Conservation (phyloP, 352 stramenopile species). For the Phytophthora niederhauseri region DNA sequence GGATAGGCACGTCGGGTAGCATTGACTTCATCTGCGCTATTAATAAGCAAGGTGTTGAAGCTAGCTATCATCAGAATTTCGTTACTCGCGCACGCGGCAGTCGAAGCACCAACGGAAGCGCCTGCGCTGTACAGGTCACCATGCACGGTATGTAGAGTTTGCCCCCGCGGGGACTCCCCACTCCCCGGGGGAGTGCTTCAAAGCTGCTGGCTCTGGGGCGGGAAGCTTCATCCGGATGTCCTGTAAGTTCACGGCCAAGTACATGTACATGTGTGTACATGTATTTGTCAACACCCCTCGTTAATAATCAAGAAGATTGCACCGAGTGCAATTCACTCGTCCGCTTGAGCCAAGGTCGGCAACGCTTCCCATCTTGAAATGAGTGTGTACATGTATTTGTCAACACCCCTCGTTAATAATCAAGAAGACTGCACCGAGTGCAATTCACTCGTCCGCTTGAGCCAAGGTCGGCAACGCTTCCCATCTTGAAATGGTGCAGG, state of each 20-base stretch:
- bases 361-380: constrained; percentile 19
- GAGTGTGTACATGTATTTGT: background rate
- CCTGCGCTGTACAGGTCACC: background rate
- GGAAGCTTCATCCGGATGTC: constrained; percentile 27
- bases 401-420: constrained; percentile 2
- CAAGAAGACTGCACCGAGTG: background rate
- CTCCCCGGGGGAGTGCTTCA: constrained; percentile 18
- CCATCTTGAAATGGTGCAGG: constrained; percentile 17
- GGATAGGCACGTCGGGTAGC: background rate
- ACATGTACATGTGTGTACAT: too few species aligned
- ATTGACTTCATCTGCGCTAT: too few species aligned
- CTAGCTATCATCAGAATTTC: background rate
- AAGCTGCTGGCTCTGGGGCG: constrained; percentile 19
- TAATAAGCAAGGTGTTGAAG: background rate
- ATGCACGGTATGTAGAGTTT: background rate
- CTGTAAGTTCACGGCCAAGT: background rate
- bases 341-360: constrained; percentile 1
- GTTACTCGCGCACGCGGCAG: background rate
- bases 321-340: background rate
- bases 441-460: constrained; percentile 4
- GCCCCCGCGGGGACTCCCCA: constrained; percentile 2
- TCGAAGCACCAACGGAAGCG: background rate
- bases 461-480: constrained; percentile 5
- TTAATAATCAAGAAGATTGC: constrained; percentile 5
- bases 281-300: background rate